Evolutionary conservation across 2,329 filamentous ascomycete species (phyloP), one percentile per base, ranked within the genome.

Genomic region (Thermoascus crustaceus): DNA sequence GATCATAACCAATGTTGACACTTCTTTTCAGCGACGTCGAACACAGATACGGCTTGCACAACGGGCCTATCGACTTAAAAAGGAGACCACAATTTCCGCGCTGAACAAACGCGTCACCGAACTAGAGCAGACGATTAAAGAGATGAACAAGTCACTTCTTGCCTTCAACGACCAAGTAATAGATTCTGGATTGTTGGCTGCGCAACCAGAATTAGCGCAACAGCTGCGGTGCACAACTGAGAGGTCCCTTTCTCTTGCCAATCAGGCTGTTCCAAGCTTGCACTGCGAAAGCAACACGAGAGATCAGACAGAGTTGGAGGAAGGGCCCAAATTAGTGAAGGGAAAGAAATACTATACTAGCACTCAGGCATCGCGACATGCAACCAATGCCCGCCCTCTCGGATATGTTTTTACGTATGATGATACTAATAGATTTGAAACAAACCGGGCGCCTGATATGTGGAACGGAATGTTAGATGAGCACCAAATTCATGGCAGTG

Each of bases 11-110:
- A 19, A 22, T 29, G 32, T 30, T 40, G 30, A 39, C 34, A 34
- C n/a, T 37, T 33, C 43, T 27, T 29, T 23, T 29, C 45, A 84
- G 82, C 80, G 85, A 42, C 80, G 86, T 36, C 76, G 86, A 38
- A 91, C 85, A 3, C 86, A 94, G 55, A 91, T 94, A 45, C 78
- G 87, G 18, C 72, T 89, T 37, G 87, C 86, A 2, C 86, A 94
- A 58, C 71, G 86, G 47, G 85, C 85, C 1, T 94, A 94, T 53
- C 77, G 87, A 7, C 76, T 82, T 52, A 77, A 86, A 33, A 93
- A 93, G 61, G 87, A 94, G 54, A 80, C 74, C 14, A 82, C 83
- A 5, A 88, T 94, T 37, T 73, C 76, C 16, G 77, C 75, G 2
- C 69, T 94, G 5, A 81, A 86, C 54, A 72, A 75, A 40, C 73